Percentiles rank a stretch among this genome's conserved stretches.
phyloP scores from a whole-genome alignment of 2,329 filamentous ascomycete species.

The Fusarium floridanum region DNA sequence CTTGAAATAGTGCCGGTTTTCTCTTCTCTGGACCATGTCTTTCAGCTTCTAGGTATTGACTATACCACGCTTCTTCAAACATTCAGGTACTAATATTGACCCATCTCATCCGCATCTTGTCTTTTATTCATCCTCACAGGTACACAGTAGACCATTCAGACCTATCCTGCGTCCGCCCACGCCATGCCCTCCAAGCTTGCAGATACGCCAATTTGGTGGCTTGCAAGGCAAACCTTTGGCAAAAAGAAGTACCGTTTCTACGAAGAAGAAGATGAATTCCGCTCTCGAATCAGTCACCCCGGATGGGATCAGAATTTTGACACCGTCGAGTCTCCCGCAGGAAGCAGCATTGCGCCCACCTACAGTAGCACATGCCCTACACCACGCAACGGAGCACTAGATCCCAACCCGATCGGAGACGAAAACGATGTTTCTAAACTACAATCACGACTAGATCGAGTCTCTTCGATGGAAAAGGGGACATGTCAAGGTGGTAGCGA shows the following conservation, averaged over 20 bases:
- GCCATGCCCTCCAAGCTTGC: background rate
- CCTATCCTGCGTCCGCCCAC: too few species aligned
- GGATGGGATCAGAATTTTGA: background rate
- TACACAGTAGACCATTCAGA: too few species aligned
- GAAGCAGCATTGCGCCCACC: background rate
- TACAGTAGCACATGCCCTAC: background rate
- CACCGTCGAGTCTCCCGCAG: background rate
- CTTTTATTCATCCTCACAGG: too few species aligned
- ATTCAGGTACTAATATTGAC: too few species aligned
- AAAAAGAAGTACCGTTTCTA: background rate
- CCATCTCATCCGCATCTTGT: too few species aligned
- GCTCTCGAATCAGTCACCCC: background rate
- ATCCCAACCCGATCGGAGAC: background rate
- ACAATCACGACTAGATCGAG: background rate
- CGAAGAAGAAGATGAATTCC: background rate
- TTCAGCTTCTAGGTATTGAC: too few species aligned
- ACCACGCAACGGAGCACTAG: background rate
- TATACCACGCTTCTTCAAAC: too few species aligned
- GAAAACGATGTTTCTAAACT: background rate
- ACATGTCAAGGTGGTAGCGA: background rate
- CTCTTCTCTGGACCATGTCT: background rate
- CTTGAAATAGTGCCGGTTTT: background rate
- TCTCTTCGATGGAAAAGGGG: background rate
- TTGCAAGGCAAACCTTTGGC: background rate
- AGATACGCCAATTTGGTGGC: background rate